Base-by-base conservation (phyloP, 2,329 filamentous ascomycete genomes). In the Didymella exigua region DNA sequence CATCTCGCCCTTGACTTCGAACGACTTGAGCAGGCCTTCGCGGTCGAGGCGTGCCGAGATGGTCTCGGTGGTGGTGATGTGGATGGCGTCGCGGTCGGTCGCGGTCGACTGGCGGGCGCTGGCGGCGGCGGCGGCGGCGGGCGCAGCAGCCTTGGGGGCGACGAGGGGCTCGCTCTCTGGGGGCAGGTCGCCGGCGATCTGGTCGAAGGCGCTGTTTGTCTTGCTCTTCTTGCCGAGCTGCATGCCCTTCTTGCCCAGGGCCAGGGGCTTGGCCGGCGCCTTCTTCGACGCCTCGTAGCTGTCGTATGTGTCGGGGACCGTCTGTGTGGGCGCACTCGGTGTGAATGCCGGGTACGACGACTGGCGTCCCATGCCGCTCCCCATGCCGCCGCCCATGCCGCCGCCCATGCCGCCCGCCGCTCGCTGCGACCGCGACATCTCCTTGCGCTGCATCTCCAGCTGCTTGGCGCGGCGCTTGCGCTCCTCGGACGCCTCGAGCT, bases 161-260 rank as follows among this genome's bases (percentile, higher is more conserved):
- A 93, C 87, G 23, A 96, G 82, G 31, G 91, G 91, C 72, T 96
- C 92, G 31, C 86, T 86, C 71, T 96, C 91, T 31, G 88, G 84
- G n/a, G 92, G 93, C 72, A 98, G 83, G 62, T 98, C 93, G 56
- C 90, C 91, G 63, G 92, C 89, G 29, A 99, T 93, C 69, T 93
- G 90, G 77, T 98, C 93, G 74, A 96, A 98, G 83, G 98, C 96
- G 75, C 96, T 93, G 26, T 90, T 96, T 19, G 91, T 93, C 82
- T 98, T 98, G 57, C 91, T 96, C 81, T 99, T 99, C 82, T 98
- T 98, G 77, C 95, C 95, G 53, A 99, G 82, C 77, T 98, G 93
- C 96, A 99, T 99, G 65, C 95, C 95, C 82, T 99, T 99, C 68
- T 91, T 92, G 78, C 96, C 91, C 56, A 88, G 85, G 45, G 90